Evolutionary conservation across 805 yeast genomes (phyloP).

Genomic region (Saccharomycopsis babjevae): DNA sequence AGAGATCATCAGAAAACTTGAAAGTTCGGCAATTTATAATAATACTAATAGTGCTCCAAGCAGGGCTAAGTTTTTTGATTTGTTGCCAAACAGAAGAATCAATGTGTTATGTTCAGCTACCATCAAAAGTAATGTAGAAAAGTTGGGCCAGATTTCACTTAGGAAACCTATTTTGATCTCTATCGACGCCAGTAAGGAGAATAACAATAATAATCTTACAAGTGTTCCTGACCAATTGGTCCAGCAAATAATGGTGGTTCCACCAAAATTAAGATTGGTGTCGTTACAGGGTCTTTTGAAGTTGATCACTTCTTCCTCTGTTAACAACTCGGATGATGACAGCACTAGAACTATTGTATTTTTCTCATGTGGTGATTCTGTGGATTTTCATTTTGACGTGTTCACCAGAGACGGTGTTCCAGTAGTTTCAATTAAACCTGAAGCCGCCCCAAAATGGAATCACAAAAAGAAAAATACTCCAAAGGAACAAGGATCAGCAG

Average conservation of each 20-base stretch:
- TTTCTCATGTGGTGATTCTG: conserved; percentile 93
- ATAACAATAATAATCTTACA: conserved; percentile 18
- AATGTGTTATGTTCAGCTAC: conserved; percentile 94
- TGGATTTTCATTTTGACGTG: conserved; percentile 78
- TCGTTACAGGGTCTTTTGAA: conserved; percentile 61
- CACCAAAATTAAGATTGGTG: conserved; percentile 85
- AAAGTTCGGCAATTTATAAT: conserved; percentile 26
- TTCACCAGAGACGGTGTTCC: conserved; percentile 51
- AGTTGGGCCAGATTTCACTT: conserved; percentile 70
- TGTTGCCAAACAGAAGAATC: conserved; percentile 58
- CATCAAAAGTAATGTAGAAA: conserved; percentile 66
- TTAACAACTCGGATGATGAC: conserved; percentile 14
- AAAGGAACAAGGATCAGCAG: conserved; percentile 25
- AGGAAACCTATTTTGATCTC: conserved; percentile 64
- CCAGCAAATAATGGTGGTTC: conserved; percentile 75
- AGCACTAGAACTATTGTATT: conserved; percentile 59
- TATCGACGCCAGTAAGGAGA: conserved; percentile 19
- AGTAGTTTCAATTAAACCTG: conserved; percentile 19
- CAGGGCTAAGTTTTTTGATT: conserved; percentile 20
- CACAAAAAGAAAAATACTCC: conserved; percentile 22
- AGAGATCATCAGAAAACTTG: conserved; percentile 9
- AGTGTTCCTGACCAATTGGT: conserved; percentile 85
- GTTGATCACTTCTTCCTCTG: conserved; percentile 30
- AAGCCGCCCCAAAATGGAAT: conserved; percentile 25
- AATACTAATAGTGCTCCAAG: background rate